Percentiles rank a stretch among this genome's conserved stretches.
Conservation (phyloP, 805 yeast genomes). For the Clavispora phyllophila region DNA sequence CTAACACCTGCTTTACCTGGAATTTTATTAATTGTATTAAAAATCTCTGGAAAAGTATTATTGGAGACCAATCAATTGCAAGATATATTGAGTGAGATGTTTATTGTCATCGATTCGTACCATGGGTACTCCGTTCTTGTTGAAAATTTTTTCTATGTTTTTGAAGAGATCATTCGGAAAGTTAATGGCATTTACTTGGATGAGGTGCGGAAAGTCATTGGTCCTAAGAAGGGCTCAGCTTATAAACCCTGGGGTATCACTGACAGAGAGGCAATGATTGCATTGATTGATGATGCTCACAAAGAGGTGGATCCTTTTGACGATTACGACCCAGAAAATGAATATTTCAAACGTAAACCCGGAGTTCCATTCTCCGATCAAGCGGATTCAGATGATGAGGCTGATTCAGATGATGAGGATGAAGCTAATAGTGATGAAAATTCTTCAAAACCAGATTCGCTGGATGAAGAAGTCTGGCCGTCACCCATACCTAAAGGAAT, state of each 20-base stretch:
- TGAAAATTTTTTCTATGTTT: conserved; percentile 68
- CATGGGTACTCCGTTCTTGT: conserved; percentile 76
- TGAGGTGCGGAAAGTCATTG: conserved; percentile 1
- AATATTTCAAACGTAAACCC: conserved; percentile 34
- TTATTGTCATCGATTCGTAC: conserved; percentile 73
- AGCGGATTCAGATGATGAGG: conserved; percentile 24
- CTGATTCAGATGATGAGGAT: conserved; percentile 16
- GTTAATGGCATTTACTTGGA: conserved; percentile 33
- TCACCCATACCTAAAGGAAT: conserved; percentile 61
- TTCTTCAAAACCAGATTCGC: not conserved
- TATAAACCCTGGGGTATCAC: conserved; percentile 61
- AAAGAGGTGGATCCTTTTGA: conserved; percentile 22
- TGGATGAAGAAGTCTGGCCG: conserved; percentile 41
- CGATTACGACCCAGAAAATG: conserved; percentile 32
- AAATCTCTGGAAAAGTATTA: conserved; percentile 63
- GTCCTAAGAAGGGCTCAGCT: conserved; percentile 9
- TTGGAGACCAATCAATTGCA: conserved; percentile 52
- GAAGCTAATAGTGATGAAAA: conserved; percentile 3
- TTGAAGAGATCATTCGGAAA: conserved; percentile 54
- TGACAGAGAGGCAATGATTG: conserved; percentile 38
- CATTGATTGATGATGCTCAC: conserved; percentile 36
- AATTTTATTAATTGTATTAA: conserved; percentile 63
- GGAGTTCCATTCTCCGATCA: conserved; percentile 30
- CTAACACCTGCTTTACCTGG: conserved; percentile 71
- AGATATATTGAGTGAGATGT: conserved; percentile 71